Percentiles rank a stretch among this genome's conserved stretches.
Conservation (phyloP, 257 asterid genomes). For the Solanum okadae region DNA sequence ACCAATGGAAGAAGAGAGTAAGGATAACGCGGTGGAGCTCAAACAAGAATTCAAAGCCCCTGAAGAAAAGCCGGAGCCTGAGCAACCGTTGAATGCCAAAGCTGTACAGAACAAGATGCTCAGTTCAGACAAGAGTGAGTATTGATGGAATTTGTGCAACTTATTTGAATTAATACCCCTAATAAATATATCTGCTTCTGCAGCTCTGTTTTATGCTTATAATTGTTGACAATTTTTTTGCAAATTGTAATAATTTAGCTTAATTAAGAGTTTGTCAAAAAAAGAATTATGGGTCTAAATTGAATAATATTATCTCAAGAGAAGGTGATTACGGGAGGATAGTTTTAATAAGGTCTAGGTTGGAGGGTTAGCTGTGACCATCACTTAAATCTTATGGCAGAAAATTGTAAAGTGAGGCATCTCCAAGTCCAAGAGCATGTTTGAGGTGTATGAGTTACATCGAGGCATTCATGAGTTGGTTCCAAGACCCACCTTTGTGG, state of each 20-base stretch:
- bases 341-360: background rate
- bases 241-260: background rate
- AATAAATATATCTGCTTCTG: background rate
- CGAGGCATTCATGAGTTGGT: background rate
- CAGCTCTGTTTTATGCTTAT: background rate
- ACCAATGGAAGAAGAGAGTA: slow-evolving; percentile 4
- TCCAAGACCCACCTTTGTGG: background rate
- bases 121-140: slow-evolving; percentile 17
- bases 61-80: slow-evolving; percentile 6
- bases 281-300: background rate
- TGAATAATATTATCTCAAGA: background rate
- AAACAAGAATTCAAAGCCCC: background rate
- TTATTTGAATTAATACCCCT: background rate
- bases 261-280: background rate
- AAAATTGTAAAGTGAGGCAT: background rate
- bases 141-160: background rate
- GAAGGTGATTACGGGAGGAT: background rate
- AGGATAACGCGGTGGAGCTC: slow-evolving; percentile 3
- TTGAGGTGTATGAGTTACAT: background rate
- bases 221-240: background rate
- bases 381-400: background rate
- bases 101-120: slow-evolving; percentile 7
- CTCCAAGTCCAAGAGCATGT: background rate
- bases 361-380: background rate
- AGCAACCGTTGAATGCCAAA: background rate